phyloP scores from a whole-genome alignment of 345 rosid species.

The Melastoma malabathricum region DNA sequence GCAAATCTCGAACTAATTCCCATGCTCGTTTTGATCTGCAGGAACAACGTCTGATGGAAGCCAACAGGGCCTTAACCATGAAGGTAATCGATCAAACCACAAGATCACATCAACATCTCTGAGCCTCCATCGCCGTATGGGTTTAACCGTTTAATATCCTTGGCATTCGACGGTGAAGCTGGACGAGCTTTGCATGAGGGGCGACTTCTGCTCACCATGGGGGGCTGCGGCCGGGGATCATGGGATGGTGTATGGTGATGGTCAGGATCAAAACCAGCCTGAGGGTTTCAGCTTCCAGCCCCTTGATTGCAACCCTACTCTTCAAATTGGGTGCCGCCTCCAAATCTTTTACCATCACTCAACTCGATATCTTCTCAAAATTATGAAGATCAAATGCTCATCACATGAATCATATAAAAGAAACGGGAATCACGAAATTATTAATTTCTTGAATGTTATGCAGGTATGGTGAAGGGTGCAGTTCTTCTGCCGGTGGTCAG shows the following conservation, averaged over 20 bases:
- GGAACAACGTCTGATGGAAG: constrained; percentile 76
- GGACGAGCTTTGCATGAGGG: constrained; percentile 53
- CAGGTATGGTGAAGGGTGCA: constrained; percentile 47
- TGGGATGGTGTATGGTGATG: constrained; percentile 41
- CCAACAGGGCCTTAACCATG: constrained; percentile 68
- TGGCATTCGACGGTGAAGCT: constrained; percentile 11
- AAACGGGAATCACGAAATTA: too few relatives aligned
- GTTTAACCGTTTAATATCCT: too few relatives aligned
- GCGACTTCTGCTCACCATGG: constrained; percentile 52
- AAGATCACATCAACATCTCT: too few relatives aligned
- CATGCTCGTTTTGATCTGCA: constrained; percentile 9
- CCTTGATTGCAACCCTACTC: constrained; percentile 83
- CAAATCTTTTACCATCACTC: constrained; percentile 1
- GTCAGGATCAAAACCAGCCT: constrained; percentile 52
- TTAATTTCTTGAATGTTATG: too few relatives aligned
- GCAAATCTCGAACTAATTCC: too few relatives aligned
- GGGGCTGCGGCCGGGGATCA: constrained; percentile 46
- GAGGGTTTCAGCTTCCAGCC: constrained; percentile 57
- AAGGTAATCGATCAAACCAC: constrained; percentile 46
- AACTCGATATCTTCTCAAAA: too few relatives aligned
- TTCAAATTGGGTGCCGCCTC: constrained; percentile 67
- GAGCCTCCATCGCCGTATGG: too few relatives aligned
- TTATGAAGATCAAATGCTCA: too few relatives aligned
- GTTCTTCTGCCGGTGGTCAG: constrained; percentile 52
- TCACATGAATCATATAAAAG: too few relatives aligned